A percentile compares a stretch with the other conserved stretches of the same genome.
Conservation (phyloP, 305 asterid genomes). For the Plantago coronopus region DNA sequence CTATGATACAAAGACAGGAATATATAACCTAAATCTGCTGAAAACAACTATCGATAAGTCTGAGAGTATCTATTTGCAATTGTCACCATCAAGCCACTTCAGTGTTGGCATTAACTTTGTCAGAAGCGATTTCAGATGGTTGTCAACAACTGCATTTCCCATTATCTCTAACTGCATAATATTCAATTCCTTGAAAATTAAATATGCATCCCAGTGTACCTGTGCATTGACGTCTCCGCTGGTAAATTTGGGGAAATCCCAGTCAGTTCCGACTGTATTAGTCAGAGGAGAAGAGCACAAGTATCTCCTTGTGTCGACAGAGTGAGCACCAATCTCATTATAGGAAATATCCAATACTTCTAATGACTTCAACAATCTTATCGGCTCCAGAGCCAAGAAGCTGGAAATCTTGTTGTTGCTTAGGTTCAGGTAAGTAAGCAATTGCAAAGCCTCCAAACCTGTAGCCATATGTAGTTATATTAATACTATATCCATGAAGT, state of each 20-base stretch:
- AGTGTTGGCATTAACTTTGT: constrained; percentile 55
- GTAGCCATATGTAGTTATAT: constrained; percentile 19
- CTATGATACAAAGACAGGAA: background rate
- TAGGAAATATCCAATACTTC: constrained; percentile 63
- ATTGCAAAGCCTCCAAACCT: constrained; percentile 91
- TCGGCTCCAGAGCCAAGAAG: constrained; percentile 71
- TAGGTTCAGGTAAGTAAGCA: constrained; percentile 71
- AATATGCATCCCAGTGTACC: constrained; percentile 60
- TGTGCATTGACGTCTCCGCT: constrained; percentile 26
- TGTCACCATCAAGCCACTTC: constrained; percentile 60
- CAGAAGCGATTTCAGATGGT: constrained; percentile 43
- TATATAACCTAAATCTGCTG: background rate
- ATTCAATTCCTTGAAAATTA: constrained; percentile 56
- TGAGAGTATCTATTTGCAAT: no score
- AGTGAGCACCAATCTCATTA: constrained; percentile 85
- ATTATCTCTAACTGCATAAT: constrained; percentile 61
- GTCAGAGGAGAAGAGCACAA: constrained; percentile 74
- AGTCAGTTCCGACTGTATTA: constrained; percentile 41
- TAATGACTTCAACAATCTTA: constrained; percentile 53
- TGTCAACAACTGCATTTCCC: constrained; percentile 57
- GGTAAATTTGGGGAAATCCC: constrained; percentile 34
- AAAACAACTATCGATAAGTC: background rate
- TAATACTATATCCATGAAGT: background rate
- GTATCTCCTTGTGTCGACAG: constrained; percentile 74
- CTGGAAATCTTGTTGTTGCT: constrained; percentile 63